Conservation (phyloP, 345 rosid species). For the sweet orange (Citrus sinensis) region DVS_A1.0 CM039165.1:23183001-23183500, state of each 20-base stretch:
- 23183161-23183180: rapidly evolving
- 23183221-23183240: conserved; percentile 52
- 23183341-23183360: conserved; percentile 46
- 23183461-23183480: conserved; percentile 33
- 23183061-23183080: too few species aligned
- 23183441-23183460: conserved; percentile 29
- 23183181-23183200: conserved; percentile 52
- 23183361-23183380: conserved; percentile 52
- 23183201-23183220: conserved; percentile 51
- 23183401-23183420: conserved; percentile 38
- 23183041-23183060: too few species aligned
- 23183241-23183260: conserved; percentile 53
- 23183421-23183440: conserved; percentile 56
- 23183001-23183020: not conserved
- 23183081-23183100: too few species aligned
- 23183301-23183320: conserved; percentile 38
- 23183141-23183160: too few species aligned
- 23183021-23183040: not conserved
- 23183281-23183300: conserved; percentile 43
- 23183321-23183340: conserved; percentile 50
- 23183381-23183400: conserved; percentile 45
- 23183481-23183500: conserved; percentile 34
- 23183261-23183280: conserved; percentile 46
- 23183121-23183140: rapidly evolving
- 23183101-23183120: too few species aligned